These are phyloP conservation scores for Funneliformis caledonium DNA, from an alignment of 371 early-diverging fungal species.

Conservation along the genomic window DNA sequence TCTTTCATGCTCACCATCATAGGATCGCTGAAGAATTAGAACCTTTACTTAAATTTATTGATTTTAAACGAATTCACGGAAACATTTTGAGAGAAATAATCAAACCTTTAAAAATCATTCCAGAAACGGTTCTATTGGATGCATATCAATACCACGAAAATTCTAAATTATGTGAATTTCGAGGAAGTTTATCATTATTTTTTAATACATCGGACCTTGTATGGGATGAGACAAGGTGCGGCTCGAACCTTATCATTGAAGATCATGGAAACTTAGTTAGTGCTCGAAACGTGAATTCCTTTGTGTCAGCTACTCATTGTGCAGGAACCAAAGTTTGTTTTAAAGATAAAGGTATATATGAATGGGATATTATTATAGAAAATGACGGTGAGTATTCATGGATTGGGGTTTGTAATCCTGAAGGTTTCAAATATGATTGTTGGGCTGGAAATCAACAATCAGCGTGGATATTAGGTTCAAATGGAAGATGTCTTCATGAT, in stretches of 20 bases:
- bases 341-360: slow-evolving; percentile 12
- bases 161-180: background rate
- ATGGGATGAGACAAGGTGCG: background rate
- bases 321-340: background rate
- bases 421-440: background rate
- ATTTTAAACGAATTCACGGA: slow-evolving; percentile 5
- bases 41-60: background rate
- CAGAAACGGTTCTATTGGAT: background rate
- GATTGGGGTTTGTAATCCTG: slow-evolving; percentile 30
- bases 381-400: background rate
- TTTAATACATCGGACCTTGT: background rate
- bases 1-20: too few species aligned
- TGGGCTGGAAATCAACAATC: background rate
- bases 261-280: background rate
- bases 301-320: background rate
- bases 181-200: background rate
- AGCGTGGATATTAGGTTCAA: slow-evolving; percentile 20
- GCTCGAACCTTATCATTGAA: background rate
- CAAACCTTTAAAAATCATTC: slow-evolving; percentile 22
- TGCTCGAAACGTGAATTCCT: background rate
- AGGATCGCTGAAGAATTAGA: background rate
- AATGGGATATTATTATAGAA: slow-evolving; percentile 32
- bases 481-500: slow-evolving; percentile 23
- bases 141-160: slow-evolving; percentile 3
- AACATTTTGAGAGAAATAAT: slow-evolving; percentile 1